Evolutionary conservation across 2,329 filamentous ascomycete species (phyloP).

Genomic region (Botrytis porri): DNA sequence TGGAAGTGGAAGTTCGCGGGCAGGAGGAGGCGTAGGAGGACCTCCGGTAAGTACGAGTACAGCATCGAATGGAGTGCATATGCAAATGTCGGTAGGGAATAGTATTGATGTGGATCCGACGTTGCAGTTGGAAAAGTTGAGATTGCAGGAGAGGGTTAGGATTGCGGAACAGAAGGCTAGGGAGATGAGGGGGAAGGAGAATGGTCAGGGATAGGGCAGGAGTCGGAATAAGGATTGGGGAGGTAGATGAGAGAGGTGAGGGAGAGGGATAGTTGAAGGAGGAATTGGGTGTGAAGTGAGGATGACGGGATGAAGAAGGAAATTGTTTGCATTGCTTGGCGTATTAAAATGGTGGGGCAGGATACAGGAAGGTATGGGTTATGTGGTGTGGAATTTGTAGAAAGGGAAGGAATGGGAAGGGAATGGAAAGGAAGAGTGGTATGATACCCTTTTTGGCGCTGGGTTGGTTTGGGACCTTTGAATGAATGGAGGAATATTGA

Average conservation of each 20-base stretch:
- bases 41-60: background rate
- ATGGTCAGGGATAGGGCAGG: background rate
- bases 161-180: background rate
- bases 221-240: too few species aligned
- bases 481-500: background rate
- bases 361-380: too few species aligned
- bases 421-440: background rate
- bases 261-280: background rate
- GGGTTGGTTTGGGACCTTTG: background rate
- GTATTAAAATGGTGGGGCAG: background rate
- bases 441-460: slow-evolving; percentile 8
- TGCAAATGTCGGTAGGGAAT: background rate
- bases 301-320: too few species aligned
- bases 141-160: slow-evolving; percentile 2
- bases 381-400: background rate
- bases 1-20: background rate
- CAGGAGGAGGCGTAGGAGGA: background rate
- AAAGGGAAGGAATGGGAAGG: background rate
- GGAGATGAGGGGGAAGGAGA: slow-evolving; percentile 2
- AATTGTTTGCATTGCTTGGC: slow-evolving; percentile 1
- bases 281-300: too few species aligned
- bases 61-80: background rate
- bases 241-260: accelerated
- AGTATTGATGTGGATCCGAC: background rate
- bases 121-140: slow-evolving; percentile 11